A percentile compares a stretch with the other conserved stretches of the same genome.
Conservation (phyloP, 768 basidiomycete species). For the Collybia sp. region DNA sequence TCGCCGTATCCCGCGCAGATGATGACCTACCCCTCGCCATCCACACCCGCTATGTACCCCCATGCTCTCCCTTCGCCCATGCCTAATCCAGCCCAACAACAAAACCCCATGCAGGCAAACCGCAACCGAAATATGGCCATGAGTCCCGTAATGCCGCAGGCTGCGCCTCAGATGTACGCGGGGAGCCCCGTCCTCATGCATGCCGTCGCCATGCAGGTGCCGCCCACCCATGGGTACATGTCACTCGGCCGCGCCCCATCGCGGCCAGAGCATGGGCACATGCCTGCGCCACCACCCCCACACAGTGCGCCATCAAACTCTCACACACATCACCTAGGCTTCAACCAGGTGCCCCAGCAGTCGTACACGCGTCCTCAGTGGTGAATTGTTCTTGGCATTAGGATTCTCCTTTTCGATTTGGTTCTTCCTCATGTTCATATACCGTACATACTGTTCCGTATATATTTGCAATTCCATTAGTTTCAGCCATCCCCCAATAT, state of each 20-base stretch:
- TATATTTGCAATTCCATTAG: slow-evolving; percentile 11
- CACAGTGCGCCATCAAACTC: slow-evolving; percentile 21
- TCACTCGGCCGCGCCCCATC: slow-evolving; percentile 43
- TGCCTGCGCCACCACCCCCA: slow-evolving; percentile 34
- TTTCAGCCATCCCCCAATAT: slow-evolving; percentile 3
- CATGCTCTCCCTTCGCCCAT: slow-evolving; percentile 37
- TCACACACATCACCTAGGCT: slow-evolving; percentile 28
- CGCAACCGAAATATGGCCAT: slow-evolving; percentile 53
- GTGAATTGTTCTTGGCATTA: slow-evolving; percentile 31
- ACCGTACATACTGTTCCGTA: slow-evolving; percentile 32
- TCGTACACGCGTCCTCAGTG: slow-evolving; percentile 45
- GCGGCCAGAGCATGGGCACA: slow-evolving; percentile 43
- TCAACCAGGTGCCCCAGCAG: slow-evolving; percentile 33
- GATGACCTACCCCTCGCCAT: slow-evolving; percentile 60
- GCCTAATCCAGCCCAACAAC: slow-evolving; percentile 36
- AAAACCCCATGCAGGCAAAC: slow-evolving; percentile 27
- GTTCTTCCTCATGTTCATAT: slow-evolving; percentile 29
- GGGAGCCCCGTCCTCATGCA: slow-evolving; percentile 70
- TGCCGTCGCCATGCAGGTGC: slow-evolving; percentile 40
- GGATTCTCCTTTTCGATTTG: slow-evolving; percentile 17
- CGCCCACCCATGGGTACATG: slow-evolving; percentile 42
- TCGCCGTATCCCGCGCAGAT: slow-evolving; percentile 65
- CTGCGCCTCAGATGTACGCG: slow-evolving; percentile 57
- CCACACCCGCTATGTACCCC: slow-evolving; percentile 44
- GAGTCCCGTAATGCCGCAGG: slow-evolving; percentile 68